A percentile compares a stretch with the other conserved stretches of the same genome.
These are phyloP conservation scores for Henckelia pumila DNA, from an alignment of 257 asterid species.

Conservation along the genomic window DNA sequence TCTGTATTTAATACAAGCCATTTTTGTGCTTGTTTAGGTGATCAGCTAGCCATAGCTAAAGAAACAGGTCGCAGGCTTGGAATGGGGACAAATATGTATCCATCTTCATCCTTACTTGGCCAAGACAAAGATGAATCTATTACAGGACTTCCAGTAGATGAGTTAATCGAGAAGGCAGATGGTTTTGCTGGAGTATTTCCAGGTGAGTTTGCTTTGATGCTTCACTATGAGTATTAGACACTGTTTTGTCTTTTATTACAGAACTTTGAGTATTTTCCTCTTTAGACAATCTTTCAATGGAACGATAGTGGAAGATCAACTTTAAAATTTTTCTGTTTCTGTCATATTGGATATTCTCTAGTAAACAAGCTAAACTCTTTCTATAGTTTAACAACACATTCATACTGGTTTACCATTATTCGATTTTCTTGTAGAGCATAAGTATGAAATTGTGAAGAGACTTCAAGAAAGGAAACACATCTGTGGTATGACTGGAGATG, in stretches of 20 bases:
- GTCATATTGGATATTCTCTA: too few species aligned
- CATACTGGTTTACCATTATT: neutral
- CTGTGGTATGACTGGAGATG: constrained; percentile 97
- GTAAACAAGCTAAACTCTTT: too few species aligned
- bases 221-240: neutral
- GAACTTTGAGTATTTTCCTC: neutral
- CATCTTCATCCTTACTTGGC: constrained; percentile 54
- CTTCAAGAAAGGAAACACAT: constrained; percentile 92
- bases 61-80: constrained; percentile 67
- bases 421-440: constrained; percentile 58
- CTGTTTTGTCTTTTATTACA: too few species aligned
- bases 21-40: constrained; percentile 44
- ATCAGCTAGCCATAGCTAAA: constrained; percentile 63
- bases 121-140: constrained; percentile 67
- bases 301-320: too few species aligned
- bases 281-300: too few species aligned
- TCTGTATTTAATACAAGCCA: neutral
- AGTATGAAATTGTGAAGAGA: constrained; percentile 88
- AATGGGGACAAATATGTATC: constrained; percentile 63
- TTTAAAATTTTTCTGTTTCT: too few species aligned
- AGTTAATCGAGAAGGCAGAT: constrained; percentile 90
- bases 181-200: constrained; percentile 99
- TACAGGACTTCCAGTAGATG: constrained; percentile 86
- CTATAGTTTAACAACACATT: neutral
- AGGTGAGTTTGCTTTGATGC: constrained; percentile 38